Conservation (phyloP, 1,284 basidiomycete species). For the Tremellales sp. region DNA sequence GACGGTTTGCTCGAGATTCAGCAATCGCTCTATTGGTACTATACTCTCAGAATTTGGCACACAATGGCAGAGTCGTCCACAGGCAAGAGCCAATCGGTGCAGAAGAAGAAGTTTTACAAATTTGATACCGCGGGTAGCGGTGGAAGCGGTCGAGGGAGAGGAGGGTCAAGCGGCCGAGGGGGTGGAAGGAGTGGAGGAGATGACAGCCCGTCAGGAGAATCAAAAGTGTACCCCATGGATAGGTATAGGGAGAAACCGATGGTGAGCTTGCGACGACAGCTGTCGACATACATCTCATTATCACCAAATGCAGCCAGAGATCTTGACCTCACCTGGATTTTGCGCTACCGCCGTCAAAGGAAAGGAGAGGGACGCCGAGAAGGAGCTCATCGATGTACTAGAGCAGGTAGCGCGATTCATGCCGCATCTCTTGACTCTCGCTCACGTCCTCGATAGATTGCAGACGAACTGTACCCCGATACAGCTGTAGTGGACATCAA, state of each 20-base stretch:
- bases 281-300: background rate
- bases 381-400: conserved; percentile 38
- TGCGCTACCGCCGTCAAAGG: conserved; percentile 33
- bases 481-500: conserved; percentile 13
- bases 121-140: conserved; percentile 13
- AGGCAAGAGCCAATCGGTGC: conserved; percentile 2
- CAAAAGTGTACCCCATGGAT: conserved; percentile 18
- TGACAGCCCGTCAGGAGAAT: background rate
- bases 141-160: conserved; percentile 10
- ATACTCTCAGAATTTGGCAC: too few species aligned
- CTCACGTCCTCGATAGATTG: conserved; percentile 17
- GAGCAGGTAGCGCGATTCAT: conserved; percentile 23
- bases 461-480: conserved; percentile 43
- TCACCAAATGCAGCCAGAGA: conserved; percentile 24
- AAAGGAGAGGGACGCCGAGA: conserved; percentile 40
- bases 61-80: conserved; percentile 14
- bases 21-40: too few species aligned
- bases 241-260: conserved; percentile 24
- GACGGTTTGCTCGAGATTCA: too few species aligned
- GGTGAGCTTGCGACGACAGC: conserved; percentile 13
- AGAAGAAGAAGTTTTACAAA: conserved; percentile 31
- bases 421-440: background rate
- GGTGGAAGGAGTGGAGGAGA: conserved; percentile 4
- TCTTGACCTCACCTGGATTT: conserved; percentile 34
- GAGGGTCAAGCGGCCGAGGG: conserved; percentile 8